These are phyloP conservation scores for Microbotryum silenes-acaulis DNA, from an alignment of 1,284 basidiomycete genomes.

Conservation along the genomic window DNA sequence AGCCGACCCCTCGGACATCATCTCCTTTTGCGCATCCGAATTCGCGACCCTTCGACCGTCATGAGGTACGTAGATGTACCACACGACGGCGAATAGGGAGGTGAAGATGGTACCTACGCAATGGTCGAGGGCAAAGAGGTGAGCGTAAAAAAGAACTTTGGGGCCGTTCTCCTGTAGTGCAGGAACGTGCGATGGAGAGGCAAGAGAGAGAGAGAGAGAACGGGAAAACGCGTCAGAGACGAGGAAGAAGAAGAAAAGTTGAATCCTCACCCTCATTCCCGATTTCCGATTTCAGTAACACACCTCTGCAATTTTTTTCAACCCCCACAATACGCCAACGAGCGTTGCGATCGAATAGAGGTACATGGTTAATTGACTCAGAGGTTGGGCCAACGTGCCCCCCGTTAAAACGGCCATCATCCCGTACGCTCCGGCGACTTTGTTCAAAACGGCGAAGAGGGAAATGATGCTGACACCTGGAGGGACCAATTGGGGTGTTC, in stretches of 20 bases:
- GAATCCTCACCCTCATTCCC: no score
- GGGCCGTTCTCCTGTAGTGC: constrained; percentile 72
- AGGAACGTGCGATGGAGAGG: not conserved
- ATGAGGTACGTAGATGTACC: constrained; percentile 86
- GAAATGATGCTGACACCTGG: constrained; percentile 65
- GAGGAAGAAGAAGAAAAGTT: no score
- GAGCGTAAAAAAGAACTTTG: constrained; percentile 78
- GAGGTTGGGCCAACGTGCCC: constrained; percentile 49
- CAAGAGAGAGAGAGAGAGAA: not conserved
- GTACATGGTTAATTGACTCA: constrained; percentile 73
- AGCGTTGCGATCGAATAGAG: constrained; percentile 83
- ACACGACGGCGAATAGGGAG: constrained; percentile 74
- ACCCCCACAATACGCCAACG: constrained; percentile 74
- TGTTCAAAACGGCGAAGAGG: constrained; percentile 89
- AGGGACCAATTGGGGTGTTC: not conserved
- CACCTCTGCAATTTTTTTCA: constrained; percentile 75
- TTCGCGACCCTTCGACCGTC: constrained; percentile 72
- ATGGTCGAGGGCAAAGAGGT: constrained; percentile 87
- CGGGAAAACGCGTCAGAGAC: not conserved
- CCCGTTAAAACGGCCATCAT: constrained; percentile 85
- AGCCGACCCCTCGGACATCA: constrained; percentile 49
- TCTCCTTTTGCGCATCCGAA: constrained; percentile 74
- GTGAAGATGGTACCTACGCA: constrained; percentile 88
- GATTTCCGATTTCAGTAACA: not conserved
- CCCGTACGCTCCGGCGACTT: constrained; percentile 94